phyloP scores from a whole-genome alignment of 345 rosid genomes.

The Erucastrum elatum region DNA sequence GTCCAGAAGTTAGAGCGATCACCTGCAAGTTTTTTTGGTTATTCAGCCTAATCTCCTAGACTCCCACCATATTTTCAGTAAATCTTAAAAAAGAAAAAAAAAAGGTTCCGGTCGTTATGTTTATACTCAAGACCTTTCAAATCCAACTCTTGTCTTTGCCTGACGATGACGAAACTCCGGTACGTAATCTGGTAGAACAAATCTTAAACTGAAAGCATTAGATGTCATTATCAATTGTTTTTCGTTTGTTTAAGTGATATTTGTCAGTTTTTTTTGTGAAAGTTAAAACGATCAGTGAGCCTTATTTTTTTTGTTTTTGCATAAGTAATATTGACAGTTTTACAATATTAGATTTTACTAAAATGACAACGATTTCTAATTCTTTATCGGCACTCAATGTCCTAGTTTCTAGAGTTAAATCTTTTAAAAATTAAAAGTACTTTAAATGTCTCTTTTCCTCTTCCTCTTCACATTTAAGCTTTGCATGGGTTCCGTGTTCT shows the following conservation, averaged over 20 bases:
- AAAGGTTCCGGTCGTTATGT: background rate
- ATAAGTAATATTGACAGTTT: background rate
- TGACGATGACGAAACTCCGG: background rate
- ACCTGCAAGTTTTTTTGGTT: background rate
- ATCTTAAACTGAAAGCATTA: background rate
- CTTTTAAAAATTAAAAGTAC: background rate
- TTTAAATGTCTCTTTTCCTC: slow-evolving; percentile 3
- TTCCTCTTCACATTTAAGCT: slow-evolving; percentile 26
- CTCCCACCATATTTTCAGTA: background rate
- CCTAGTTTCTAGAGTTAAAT: background rate
- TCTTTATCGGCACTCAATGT: background rate
- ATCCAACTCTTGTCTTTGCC: background rate
- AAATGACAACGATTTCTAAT: background rate
- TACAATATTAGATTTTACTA: too few species aligned
- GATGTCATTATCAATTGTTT: background rate
- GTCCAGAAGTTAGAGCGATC: too few species aligned
- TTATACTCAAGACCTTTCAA: background rate
- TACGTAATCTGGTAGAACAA: background rate
- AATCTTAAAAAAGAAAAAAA: background rate
- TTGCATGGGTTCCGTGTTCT: slow-evolving; percentile 28
- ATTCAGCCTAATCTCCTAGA: background rate
- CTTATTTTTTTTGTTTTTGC: background rate
- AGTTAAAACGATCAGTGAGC: background rate
- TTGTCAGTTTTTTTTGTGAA: background rate
- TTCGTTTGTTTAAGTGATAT: background rate